Conservation (phyloP, 2,329 filamentous ascomycete genomes). For the Gaeumannomyces sp. region DNA sequence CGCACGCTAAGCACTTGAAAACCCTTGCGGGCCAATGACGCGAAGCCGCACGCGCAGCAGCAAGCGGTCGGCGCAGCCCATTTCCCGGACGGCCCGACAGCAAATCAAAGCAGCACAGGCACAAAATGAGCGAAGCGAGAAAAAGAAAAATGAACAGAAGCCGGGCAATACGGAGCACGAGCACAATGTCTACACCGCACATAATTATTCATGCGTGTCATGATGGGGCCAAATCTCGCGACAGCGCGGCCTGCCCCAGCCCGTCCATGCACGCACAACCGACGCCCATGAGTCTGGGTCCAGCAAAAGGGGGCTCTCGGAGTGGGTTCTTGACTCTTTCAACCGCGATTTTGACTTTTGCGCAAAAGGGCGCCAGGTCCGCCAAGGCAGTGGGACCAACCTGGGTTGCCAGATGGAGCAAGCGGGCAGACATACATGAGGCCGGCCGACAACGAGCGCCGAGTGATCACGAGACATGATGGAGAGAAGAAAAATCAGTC, state of each 20-base stretch:
- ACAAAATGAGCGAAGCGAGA: slow-evolving; percentile 1
- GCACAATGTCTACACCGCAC: neutral
- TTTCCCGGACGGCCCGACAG: neutral
- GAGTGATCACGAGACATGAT: neutral
- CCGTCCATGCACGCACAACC: neutral
- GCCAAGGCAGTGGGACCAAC: neutral
- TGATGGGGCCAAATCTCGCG: slow-evolving; percentile 6
- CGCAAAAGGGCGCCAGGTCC: neutral
- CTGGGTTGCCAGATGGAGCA: neutral
- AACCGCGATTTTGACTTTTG: neutral
- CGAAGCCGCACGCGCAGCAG: neutral
- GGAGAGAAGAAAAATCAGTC: neutral
- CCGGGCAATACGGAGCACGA: neutral
- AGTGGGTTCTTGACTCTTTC: neutral
- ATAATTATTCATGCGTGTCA: slow-evolving; percentile 7
- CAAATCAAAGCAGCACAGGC: slow-evolving; percentile 4
- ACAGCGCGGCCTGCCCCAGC: neutral
- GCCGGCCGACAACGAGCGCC: no score
- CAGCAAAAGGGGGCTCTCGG: no score
- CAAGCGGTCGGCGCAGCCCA: neutral
- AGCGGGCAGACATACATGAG: no score
- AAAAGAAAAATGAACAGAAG: neutral
- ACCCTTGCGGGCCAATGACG: slow-evolving; percentile 6
- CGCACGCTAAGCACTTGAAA: neutral
- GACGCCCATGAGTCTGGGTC: neutral